phyloP scores from a whole-genome alignment of 2,329 filamentous ascomycete genomes.

The Boeremia exigua region DNA sequence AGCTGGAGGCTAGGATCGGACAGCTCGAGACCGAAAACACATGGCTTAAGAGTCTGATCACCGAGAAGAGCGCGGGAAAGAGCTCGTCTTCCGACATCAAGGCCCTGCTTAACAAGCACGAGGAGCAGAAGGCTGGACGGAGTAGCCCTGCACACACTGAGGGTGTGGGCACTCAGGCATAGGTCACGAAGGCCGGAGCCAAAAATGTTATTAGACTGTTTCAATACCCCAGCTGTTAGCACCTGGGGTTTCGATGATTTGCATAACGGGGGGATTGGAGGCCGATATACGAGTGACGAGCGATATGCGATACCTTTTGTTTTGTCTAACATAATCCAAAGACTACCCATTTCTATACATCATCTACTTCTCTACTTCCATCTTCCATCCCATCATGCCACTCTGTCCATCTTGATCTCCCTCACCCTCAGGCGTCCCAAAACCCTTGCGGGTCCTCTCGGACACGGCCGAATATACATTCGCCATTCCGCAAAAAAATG shows the following conservation, averaged over 20 bases:
- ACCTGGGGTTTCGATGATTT: conserved; percentile 2
- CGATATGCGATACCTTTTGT: conserved; percentile 9
- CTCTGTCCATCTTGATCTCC: neutral
- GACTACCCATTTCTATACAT: neutral
- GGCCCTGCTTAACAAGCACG: conserved; percentile 43
- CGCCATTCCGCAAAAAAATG: conserved; percentile 7
- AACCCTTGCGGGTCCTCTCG: neutral
- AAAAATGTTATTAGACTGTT: conserved; percentile 27
- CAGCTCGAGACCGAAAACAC: conserved; percentile 62
- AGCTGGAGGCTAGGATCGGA: conserved; percentile 60
- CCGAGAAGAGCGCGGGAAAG: conserved; percentile 55
- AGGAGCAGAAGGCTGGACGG: conserved; percentile 41
- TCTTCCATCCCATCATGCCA: neutral
- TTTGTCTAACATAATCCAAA: conserved; percentile 14
- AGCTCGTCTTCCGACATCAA: conserved; percentile 39
- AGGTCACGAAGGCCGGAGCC: conserved; percentile 39
- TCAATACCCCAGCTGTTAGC: neutral
- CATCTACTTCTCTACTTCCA: neutral
- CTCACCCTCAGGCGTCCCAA: neutral
- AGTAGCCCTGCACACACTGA: conserved; percentile 46
- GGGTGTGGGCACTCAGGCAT: conserved; percentile 45
- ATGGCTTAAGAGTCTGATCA: conserved; percentile 60
- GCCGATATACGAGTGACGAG: conserved; percentile 6
- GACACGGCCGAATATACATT: neutral
- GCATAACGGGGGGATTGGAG: neutral